Evolutionary conservation across 345 rosid genomes (phyloP), one percentile per base, ranked within the genome.

Genomic region (Xanthoceras sorbifolium): DNA sequence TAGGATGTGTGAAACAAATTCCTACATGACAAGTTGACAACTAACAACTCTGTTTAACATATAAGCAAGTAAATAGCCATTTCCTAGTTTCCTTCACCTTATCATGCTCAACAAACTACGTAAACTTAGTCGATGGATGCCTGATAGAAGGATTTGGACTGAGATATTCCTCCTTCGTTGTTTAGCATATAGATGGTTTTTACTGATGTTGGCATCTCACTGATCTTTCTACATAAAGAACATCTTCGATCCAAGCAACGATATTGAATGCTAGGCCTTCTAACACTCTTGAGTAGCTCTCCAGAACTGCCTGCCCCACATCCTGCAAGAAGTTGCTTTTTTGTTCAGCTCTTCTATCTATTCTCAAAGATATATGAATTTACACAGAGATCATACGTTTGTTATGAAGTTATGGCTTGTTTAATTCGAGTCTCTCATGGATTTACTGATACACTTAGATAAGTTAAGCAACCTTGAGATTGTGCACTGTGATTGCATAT

Each of bases 191-290:
- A 20, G 3, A 6, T 6, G 3, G 64, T 46, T 38, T 52, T 77
- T 84, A 84, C 69, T 80, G 73, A 14, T 84, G 86, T 79, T 84
- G 85, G 73, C 69, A 86, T 81, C 87, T 86, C 72, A 83, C 82
- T 34, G 93, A 78, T 81, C 74, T 86, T 76, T 92, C 94, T 48
- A 86, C 97, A 78, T 82, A 84, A 62, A 93, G 86, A 77, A 94
- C 98, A 86, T 94, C 98, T 60, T 91, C 97, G 71, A 91, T 90
- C 97, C 98, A 88, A 31, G 98, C 89, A 3, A 93, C 95, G 54
- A 89, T 83, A 81, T 93, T 94, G 88, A 91, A 94, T 32, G 98
- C 98, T 67, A 93, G 75, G 26, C 98, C 95, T 86, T 94, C 98
- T 60, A 94, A 73, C 42, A 93, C 96, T 74, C 98, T 86, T 0